Base-by-base conservation (phyloP, 352 stramenopile genomes). In the Phytophthora capsici region DNA sequence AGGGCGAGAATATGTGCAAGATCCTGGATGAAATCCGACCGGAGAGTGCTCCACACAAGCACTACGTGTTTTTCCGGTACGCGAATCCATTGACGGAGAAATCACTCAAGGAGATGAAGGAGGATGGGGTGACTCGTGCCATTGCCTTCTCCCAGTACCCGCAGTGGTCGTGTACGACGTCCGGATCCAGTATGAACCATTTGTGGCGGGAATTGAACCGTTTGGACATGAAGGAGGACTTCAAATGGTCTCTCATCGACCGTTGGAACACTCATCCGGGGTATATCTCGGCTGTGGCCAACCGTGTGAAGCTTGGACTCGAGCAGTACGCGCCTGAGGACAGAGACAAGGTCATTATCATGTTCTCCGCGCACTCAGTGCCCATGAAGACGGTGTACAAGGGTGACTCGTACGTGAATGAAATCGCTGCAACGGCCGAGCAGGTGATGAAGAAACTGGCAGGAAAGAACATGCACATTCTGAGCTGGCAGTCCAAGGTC, bases 51-150 rank as follows among this genome's bases (percentile, higher is more conserved):
- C 84, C 97, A n/a, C 84, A 98, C 74, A 96, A 96, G 71, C 87
- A 91, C 56, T 99, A 99, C 66, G 92, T 99, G 38, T 97, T 97
- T 43, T 99, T 99, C 86, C 89, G 98, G 43, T 99, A 99, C 73
- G 98, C 97, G 64, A 93, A 99, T 57, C 98, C 98, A 22, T 93
- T 98, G 63, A 99, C 97, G 7, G 97, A 99, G 70, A 80, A 93
- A 34, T 97, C 96, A n/a, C 73, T 99, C 43, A 84, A 95, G 57
- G 71, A 98, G 71, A 99, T 99, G 87, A 88, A 94, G 55, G 73
- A 84, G 13, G 98, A 99, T 65, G 90, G 87, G 30, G 92, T 99
- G 14, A 93, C 98, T 52, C 89, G 91, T n/a, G 82, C 98, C n/a
- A 92, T 99, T 23, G 94, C 98, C 25, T 90, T 99, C 48, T 98